Percentiles rank a stretch among this genome's conserved stretches.
Evolutionary conservation across 1,284 basidiomycete genomes (phyloP).

Genomic region (Boletus albobrunnescens): DNA sequence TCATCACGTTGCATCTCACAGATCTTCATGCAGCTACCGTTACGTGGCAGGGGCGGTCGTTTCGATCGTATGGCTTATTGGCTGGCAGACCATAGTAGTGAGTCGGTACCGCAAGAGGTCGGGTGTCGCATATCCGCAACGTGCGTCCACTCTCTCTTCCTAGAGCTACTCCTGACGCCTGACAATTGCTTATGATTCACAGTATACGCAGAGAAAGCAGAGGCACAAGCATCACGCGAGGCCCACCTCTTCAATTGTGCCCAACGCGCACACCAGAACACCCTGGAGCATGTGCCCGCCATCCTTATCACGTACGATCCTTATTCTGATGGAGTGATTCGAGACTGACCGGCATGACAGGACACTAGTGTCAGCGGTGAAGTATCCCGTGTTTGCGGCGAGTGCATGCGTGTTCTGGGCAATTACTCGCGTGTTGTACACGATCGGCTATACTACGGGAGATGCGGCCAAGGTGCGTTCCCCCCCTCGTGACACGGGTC

Average conservation of each 20-base stretch:
- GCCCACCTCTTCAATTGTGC: slow-evolving; percentile 37
- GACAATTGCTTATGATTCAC: background rate
- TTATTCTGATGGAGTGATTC: too few relatives aligned
- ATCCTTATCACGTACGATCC: slow-evolving; percentile 13
- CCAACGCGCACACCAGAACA: slow-evolving; percentile 42
- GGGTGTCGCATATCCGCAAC: slow-evolving; percentile 34
- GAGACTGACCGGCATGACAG: slow-evolving; percentile 7
- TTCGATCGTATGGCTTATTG: slow-evolving; percentile 20
- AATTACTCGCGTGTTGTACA: slow-evolving; percentile 36
- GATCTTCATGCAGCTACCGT: slow-evolving; percentile 10
- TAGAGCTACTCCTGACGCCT: background rate
- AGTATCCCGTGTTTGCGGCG: slow-evolving; percentile 33
- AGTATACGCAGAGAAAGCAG: slow-evolving; percentile 41
- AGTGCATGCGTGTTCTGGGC: slow-evolving; percentile 31
- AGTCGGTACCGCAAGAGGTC: slow-evolving; percentile 29
- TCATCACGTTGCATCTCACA: background rate
- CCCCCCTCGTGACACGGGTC: background rate
- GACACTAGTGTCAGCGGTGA: slow-evolving; percentile 33
- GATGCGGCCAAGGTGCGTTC: slow-evolving; percentile 30
- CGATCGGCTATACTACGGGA: slow-evolving; percentile 28
- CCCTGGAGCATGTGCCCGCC: slow-evolving; percentile 35
- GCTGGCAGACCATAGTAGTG: slow-evolving; percentile 28
- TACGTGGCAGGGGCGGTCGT: slow-evolving; percentile 25
- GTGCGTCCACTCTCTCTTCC: slow-evolving; percentile 11
- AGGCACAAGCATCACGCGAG: slow-evolving; percentile 29